These are phyloP conservation scores for Elaeis oleifera DNA, from an alignment of 202 grass and related monocot genomes.

Conservation along the genomic window DNA sequence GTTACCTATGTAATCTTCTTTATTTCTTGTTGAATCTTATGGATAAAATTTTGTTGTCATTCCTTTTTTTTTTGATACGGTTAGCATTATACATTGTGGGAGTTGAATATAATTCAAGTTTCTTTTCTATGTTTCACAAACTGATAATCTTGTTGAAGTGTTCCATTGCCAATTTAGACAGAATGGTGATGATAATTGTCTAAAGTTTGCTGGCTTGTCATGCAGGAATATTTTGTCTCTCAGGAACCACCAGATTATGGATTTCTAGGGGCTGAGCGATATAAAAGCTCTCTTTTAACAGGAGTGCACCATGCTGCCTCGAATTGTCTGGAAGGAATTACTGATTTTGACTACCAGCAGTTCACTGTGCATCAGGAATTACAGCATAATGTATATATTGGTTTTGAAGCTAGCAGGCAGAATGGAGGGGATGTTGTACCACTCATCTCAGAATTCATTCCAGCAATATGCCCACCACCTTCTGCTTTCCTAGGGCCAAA, in stretches of 20 bases:
- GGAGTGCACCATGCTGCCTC: slow-evolving; percentile 5
- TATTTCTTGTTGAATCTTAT: no score
- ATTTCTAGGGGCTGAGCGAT: slow-evolving; percentile 9
- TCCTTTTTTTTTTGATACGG: no score
- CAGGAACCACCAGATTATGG: slow-evolving; percentile 1
- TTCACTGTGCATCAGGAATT: slow-evolving; percentile 1
- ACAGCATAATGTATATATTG: slow-evolving; percentile 5
- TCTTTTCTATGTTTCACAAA: no score
- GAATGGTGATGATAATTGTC: no score
- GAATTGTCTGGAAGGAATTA: slow-evolving; percentile 4
- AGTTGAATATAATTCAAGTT: no score
- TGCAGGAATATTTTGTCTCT: slow-evolving; percentile 6
- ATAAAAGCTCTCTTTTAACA: background rate
- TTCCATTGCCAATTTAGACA: no score
- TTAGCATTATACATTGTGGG: no score
- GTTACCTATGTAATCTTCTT: no score
- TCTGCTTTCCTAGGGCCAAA: slow-evolving; percentile 17
- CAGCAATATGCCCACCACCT: slow-evolving; percentile 17
- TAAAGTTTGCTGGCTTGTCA: background rate
- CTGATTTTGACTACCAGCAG: slow-evolving; percentile 2
- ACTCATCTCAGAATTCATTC: slow-evolving; percentile 2
- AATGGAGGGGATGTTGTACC: slow-evolving; percentile 1
- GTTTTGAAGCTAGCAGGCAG: background rate
- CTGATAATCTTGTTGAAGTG: no score
- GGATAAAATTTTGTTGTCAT: no score